Conservation (phyloP, 768 basidiomycete species). For the Suillus variegatus region DNA sequence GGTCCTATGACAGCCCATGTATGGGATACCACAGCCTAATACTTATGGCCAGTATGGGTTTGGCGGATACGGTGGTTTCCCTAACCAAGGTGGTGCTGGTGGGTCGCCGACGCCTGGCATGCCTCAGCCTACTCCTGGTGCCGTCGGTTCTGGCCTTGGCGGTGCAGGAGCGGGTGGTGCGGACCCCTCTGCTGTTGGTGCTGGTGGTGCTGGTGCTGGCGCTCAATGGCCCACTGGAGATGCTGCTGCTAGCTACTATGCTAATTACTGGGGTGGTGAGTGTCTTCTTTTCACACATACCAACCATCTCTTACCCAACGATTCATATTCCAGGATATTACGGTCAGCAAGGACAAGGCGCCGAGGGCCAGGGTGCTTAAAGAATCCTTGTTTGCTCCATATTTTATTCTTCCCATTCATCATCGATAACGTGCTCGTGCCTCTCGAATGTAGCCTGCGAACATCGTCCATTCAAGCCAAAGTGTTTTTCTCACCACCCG, state of each 20-base stretch:
- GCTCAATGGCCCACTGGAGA: slow-evolving; percentile 79
- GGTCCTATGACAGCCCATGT: slow-evolving; percentile 64
- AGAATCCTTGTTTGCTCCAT: slow-evolving; percentile 24
- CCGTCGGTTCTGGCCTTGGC: slow-evolving; percentile 55
- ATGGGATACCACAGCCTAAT: slow-evolving; percentile 84
- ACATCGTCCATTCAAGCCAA: slow-evolving; percentile 19
- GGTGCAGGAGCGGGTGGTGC: slow-evolving; percentile 58
- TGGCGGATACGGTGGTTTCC: slow-evolving; percentile 71
- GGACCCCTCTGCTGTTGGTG: slow-evolving; percentile 49
- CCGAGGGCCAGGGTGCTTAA: slow-evolving; percentile 48
- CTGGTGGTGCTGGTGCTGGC: slow-evolving; percentile 59
- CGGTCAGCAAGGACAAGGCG: slow-evolving; percentile 67
- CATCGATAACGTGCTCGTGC: slow-evolving; percentile 23
- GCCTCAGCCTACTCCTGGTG: slow-evolving; percentile 59
- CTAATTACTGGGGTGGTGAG: slow-evolving; percentile 84
- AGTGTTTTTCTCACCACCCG: slow-evolving; percentile 28
- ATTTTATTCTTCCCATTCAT: slow-evolving; percentile 25
- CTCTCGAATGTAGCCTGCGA: slow-evolving; percentile 36
- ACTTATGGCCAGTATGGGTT: slow-evolving; percentile 78
- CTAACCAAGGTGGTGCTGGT: slow-evolving; percentile 55
- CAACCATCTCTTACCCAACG: slow-evolving; percentile 7
- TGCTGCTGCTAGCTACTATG: slow-evolving; percentile 74
- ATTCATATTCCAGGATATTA: slow-evolving; percentile 65
- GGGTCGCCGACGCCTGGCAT: slow-evolving; percentile 39
- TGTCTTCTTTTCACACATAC: slow-evolving; percentile 12